Percentiles rank a stretch among this genome's conserved stretches.
Conservation (phyloP, 2,329 filamentous ascomycete species). For the Chaetomium sp. region DNA sequence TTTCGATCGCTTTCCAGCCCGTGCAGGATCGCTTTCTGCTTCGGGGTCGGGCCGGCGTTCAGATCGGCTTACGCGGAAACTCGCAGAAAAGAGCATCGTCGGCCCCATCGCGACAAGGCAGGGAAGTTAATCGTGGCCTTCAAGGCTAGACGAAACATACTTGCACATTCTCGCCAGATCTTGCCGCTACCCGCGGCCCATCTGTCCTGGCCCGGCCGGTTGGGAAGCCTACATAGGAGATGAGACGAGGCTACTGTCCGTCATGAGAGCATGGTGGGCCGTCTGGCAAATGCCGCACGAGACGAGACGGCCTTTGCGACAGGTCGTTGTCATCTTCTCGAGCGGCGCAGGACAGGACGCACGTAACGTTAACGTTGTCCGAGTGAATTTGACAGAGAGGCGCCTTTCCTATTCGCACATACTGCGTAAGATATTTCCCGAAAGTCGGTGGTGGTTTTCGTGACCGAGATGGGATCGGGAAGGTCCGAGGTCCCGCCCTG, state of each 20-base stretch:
- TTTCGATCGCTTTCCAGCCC: not conserved
- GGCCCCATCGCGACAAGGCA: not conserved
- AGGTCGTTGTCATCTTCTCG: not conserved
- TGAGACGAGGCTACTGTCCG: not conserved
- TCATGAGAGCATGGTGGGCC: not conserved
- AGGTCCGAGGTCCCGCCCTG: slow-evolving; percentile 2
- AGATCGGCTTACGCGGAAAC: not conserved
- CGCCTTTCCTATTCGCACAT: too few relatives aligned
- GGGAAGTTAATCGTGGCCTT: not conserved
- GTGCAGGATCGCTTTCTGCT: not conserved
- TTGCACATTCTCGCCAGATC: not conserved
- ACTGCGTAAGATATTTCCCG: not conserved
- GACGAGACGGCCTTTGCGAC: not conserved
- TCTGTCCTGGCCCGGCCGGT: not conserved
- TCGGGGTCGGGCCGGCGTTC: not conserved
- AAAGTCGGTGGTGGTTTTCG: not conserved
- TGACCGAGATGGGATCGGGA: slow-evolving; percentile 11
- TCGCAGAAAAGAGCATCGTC: not conserved
- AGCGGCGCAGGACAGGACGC: slow-evolving; percentile 3
- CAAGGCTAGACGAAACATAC: not conserved
- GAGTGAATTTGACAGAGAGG: not conserved
- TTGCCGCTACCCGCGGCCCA: not conserved
- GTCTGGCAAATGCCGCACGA: not conserved
- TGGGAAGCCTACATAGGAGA: not conserved
- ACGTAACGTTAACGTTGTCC: not conserved